Evolutionary conservation across 192 early-diverging fungal species (phyloP), one percentile per base, ranked within the genome.

Genomic region (Backusella tuberculispora): DNA sequence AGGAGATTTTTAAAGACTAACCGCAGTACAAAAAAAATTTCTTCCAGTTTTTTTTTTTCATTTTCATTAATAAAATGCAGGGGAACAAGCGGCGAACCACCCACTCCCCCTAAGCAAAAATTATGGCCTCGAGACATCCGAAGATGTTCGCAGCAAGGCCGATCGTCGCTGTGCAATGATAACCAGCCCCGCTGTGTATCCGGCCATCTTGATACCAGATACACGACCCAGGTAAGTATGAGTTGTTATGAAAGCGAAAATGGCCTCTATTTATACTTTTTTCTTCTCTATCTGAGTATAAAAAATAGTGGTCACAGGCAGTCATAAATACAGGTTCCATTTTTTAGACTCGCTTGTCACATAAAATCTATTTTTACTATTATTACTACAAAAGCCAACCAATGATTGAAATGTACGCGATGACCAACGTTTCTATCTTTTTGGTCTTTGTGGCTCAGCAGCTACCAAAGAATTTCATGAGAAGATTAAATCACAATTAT

Each of bases 211-310:
- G 74, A 75, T 75, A 75, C 74, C 74, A 68, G 41, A 75, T 46
- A 46, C 66, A 75, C 74, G 74, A 75, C 74, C 74, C 74, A 75
- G 74, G 74, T 75, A 75, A 75, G 74, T 75, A 75, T 75, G 74
- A 67, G 66, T 67, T 68, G 64, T 46, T 38, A 64, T 46, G 3
- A 42, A 29, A 65, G 66, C 63, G 19, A 63, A 68, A 50, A 68
- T 1, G 0, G 0, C n/a, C 12, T 24, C 48, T 56, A 47, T 75
- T 75, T 75, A 75, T 75, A 75, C 43, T 65, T 74, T 74, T 74
- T 74, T 34, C 5, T 24, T 14, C 14, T 4, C 26, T 34, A 26
- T 19, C 53, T 60, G 53, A 60, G 53, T 26, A 60, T 60, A 26
- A 60, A 46, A 60, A 60, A 0, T 24, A 60, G 53, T 60, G 26